A percentile compares a stretch with the other conserved stretches of the same genome.
Conservation (phyloP, 768 basidiomycete species). For the Melanogaster broomeanus region DNA sequence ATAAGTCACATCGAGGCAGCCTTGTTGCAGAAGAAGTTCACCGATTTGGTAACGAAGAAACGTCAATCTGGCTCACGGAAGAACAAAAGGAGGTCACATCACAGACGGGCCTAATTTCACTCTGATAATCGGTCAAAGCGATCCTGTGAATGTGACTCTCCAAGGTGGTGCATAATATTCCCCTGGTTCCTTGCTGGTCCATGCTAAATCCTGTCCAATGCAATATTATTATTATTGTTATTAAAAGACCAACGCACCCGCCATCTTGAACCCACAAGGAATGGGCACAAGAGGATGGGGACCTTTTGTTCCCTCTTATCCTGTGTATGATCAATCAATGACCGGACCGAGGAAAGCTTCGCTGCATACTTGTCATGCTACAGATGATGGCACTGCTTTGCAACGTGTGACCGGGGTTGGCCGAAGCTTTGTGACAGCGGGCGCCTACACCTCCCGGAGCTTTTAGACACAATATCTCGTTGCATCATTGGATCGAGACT, state of each 20-base stretch:
- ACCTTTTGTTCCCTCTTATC: not conserved
- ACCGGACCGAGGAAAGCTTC: not conserved
- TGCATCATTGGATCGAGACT: not conserved
- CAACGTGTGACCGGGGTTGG: not conserved
- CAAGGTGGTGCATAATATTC: slow-evolving; percentile 20
- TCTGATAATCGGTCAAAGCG: slow-evolving; percentile 6
- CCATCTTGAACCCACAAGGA: too few relatives aligned
- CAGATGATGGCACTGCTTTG: not conserved
- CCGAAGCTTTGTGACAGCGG: not conserved
- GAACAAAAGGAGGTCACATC: slow-evolving; percentile 11
- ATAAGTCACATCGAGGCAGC: slow-evolving; percentile 38
- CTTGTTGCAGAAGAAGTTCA: slow-evolving; percentile 28
- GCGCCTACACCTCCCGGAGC: not conserved
- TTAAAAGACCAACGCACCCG: too few relatives aligned
- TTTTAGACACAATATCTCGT: not conserved
- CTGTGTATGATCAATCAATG: not conserved
- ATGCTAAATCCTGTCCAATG: too few relatives aligned
- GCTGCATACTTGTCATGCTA: not conserved
- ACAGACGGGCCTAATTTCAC: slow-evolving; percentile 1
- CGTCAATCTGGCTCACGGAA: slow-evolving; percentile 16
- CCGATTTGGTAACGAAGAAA: slow-evolving; percentile 15
- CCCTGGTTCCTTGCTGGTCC: slow-evolving; percentile 4
- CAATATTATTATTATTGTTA: too few relatives aligned
- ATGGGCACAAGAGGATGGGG: too few relatives aligned
- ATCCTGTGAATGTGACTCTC: slow-evolving; percentile 32